Base-by-base conservation (phyloP, 2,329 filamentous ascomycete species). In the Alternaria postmessia region DNA sequence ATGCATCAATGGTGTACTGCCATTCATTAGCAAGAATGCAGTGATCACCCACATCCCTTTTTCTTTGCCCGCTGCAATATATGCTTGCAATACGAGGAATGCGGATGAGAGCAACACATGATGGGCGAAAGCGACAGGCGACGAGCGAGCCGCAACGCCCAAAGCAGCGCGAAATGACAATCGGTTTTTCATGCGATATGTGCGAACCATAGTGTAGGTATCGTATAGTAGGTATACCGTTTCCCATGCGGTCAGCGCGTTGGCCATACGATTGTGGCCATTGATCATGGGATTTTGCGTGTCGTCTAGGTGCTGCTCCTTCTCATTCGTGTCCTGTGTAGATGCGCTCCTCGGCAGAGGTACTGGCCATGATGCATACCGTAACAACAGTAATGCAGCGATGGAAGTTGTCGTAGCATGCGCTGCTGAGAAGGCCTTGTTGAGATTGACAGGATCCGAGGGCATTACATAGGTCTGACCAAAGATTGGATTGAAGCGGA, bases 91-190 rank as follows among this genome's bases (percentile, higher is more conserved):
- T 28, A 49, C 30, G n/a, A 49, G 46, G 14, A 49, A 49, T n/a
- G 46, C 46, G 46, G 46, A 49, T 49, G 46, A 20, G 4, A 49
- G 46, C n/a, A 49, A 28, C 46, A 49, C 46, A 28, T 49, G 46
- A 24, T 49, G 46, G 3, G 16, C 46, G 28, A 49, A 18, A 24
- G 46, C 28, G 30, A 49, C 28, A 14, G 46, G 46, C 3, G 46
- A 49, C 16, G 22, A 28, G 9, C 30, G 26, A 20, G 46, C 46
- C 12, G 34, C 46, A 32, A 6, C 18, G 26, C 46, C 16, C 28
- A 49, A 36, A 20, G 46, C 46, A 36, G 46, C 11, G 4, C 46
- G 18, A 34, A 12, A 12, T 32, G 46, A 9, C 8, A 28, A 34
- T 16, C 20, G 46, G 7, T 20, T 32, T 12, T 49, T 49, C 20